Conservation (phyloP, 179 eudicot species). For the Amaranthus tricolor region DNA sequence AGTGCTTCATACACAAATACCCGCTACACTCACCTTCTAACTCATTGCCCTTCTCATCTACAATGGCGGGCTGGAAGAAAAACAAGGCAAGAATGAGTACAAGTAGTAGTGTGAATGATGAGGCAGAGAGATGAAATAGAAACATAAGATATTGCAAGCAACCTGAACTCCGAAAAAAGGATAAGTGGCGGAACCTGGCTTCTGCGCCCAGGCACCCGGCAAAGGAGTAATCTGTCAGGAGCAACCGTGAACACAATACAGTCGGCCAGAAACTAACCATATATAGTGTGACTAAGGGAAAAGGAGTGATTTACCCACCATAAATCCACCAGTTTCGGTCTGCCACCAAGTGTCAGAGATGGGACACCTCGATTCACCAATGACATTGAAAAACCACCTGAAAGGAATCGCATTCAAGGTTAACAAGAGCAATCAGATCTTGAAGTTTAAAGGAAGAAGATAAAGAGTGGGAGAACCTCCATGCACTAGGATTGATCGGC, state of each 20-base stretch:
- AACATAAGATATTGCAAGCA: constrained; percentile 1
- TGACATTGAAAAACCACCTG: constrained; percentile 93
- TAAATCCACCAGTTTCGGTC: constrained; percentile 98
- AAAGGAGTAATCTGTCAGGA: constrained; percentile 80
- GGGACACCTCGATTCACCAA: constrained; percentile 91
- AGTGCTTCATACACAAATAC: constrained; percentile 74
- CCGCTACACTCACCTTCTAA: constrained; percentile 96
- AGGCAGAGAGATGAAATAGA: background rate
- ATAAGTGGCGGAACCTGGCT: constrained; percentile 98
- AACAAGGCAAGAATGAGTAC: constrained; percentile 18
- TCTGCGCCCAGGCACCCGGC: constrained; percentile 99
- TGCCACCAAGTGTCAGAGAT: constrained; percentile 99
- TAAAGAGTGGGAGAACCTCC: constrained; percentile 58
- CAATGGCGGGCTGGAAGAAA: constrained; percentile 80
- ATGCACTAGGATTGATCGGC: constrained; percentile 98
- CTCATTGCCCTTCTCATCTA: constrained; percentile 93
- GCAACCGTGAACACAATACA: constrained; percentile 11
- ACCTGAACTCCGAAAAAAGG: constrained; percentile 99
- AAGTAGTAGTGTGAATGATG: background rate
- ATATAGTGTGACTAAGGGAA: background rate
- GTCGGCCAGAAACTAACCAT: background rate
- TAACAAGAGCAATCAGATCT: constrained; percentile 11
- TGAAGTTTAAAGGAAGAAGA: background rate
- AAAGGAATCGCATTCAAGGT: constrained; percentile 5
- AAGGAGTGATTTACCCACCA: constrained; percentile 46